A percentile compares a stretch with the other conserved stretches of the same genome.
Conservation (phyloP, 73 alveolate genomes). For the Tetrahymena borealis region DNA sequence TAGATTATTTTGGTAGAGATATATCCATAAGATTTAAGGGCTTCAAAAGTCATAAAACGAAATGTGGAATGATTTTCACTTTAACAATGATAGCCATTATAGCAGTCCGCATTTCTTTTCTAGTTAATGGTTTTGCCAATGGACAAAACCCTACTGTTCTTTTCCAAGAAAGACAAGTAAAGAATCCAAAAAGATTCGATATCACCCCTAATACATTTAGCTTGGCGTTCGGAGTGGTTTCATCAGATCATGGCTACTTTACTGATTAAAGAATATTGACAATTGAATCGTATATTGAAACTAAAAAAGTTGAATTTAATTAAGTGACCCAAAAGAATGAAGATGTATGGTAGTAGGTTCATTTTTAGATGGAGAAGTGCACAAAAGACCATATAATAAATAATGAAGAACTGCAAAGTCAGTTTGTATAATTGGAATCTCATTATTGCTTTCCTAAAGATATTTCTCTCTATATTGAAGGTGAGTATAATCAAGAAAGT, state of each 20-base stretch:
- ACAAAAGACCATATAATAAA: background rate
- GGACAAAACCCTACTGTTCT: background rate
- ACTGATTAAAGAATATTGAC: background rate
- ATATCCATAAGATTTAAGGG: background rate
- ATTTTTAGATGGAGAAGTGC: background rate
- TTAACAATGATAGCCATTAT: background rate
- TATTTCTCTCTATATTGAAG: background rate
- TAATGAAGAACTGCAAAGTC: background rate
- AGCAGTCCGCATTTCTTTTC: background rate
- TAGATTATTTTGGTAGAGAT: background rate
- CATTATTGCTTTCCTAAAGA: background rate
- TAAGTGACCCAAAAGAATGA: background rate
- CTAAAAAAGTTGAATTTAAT: background rate
- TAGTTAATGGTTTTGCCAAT: background rate
- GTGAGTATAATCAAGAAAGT: background rate
- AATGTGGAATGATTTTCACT: background rate
- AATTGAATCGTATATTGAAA: background rate
- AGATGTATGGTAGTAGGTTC: background rate
- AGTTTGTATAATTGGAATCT: background rate
- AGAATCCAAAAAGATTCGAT: background rate
- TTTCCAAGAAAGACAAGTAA: background rate
- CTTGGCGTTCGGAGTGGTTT: background rate
- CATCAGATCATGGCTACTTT: background rate
- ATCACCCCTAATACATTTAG: background rate
- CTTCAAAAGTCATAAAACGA: background rate